A percentile compares a stretch with the other conserved stretches of the same genome.
phyloP scores from a whole-genome alignment of 768 basidiomycete species.

The Suillus spraguei region DNA sequence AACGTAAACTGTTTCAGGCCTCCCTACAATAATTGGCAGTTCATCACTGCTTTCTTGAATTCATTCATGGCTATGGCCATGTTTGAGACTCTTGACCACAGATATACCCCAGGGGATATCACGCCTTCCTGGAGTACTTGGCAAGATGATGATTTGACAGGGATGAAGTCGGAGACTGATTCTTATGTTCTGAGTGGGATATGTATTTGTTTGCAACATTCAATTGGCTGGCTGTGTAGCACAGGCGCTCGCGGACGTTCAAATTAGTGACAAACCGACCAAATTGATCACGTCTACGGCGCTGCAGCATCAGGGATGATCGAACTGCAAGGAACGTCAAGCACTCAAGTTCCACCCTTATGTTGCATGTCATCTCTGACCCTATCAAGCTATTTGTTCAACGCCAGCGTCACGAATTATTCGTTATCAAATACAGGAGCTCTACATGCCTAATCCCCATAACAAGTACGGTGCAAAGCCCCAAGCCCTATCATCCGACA shows the following conservation, averaged over 20 bases:
- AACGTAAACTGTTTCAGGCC: background rate
- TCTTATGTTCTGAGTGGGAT: background rate
- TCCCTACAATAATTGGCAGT: background rate
- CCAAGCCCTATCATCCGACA: too few species aligned
- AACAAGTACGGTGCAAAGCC: too few species aligned
- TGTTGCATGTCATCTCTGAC: too few species aligned
- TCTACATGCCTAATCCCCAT: too few species aligned
- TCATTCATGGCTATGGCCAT: background rate
- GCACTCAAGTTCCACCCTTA: background rate
- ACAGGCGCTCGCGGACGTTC: background rate
- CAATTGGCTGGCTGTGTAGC: background rate
- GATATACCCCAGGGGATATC: background rate
- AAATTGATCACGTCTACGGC: background rate
- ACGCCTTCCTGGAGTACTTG: slow-evolving; percentile 15
- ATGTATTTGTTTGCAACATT: too few species aligned
- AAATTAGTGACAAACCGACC: background rate
- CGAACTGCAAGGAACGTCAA: background rate
- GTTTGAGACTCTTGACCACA: background rate
- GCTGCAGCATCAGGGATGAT: background rate
- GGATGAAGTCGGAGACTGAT: background rate
- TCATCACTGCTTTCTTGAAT: background rate
- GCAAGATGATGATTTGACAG: too few species aligned
- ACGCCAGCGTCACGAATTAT: background rate
- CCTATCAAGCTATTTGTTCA: background rate
- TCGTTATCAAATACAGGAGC: background rate